phyloP scores from a whole-genome alignment of 106 monocot genomes.

The Allium sativum region DNA sequence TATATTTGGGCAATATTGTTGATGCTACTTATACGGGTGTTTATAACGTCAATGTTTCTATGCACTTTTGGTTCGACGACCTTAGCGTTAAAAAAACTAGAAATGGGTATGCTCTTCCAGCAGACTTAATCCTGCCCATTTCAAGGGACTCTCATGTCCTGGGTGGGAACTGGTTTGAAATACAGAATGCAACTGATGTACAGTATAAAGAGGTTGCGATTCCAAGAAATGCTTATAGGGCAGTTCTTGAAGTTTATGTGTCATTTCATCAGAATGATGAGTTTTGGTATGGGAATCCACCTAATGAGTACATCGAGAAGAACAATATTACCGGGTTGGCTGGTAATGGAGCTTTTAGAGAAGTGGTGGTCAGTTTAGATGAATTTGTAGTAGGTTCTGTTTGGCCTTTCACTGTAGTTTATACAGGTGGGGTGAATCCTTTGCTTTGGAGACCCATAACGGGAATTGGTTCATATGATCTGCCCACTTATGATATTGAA shows the following conservation, averaged over 20 bases:
- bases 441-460: slow-evolving; percentile 92
- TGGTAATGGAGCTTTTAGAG: slow-evolving; percentile 74
- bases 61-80: slow-evolving; percentile 13
- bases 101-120: slow-evolving; percentile 28
- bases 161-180: slow-evolving; percentile 73
- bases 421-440: slow-evolving; percentile 83
- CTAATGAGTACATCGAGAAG: slow-evolving; percentile 39
- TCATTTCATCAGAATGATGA: slow-evolving; percentile 75
- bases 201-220: slow-evolving; percentile 35
- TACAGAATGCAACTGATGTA: slow-evolving; percentile 44
- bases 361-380: slow-evolving; percentile 52
- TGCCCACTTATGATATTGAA: slow-evolving; percentile 80
- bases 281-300: slow-evolving; percentile 85
- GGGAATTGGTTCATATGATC: slow-evolving; percentile 79
- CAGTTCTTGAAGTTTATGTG: slow-evolving; percentile 71
- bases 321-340: slow-evolving; percentile 48
- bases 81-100: not conserved
- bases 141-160: slow-evolving; percentile 54
- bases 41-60: slow-evolving; percentile 18
- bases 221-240: slow-evolving; percentile 67
- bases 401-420: slow-evolving; percentile 94
- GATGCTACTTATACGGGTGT: slow-evolving; percentile 20
- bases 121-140: slow-evolving; percentile 72
- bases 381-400: slow-evolving; percentile 53
- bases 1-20: slow-evolving; percentile 40